These are phyloP conservation scores for Candida glucosophila DNA, from an alignment of 1,139 yeast genomes.

Conservation along the genomic window DNA sequence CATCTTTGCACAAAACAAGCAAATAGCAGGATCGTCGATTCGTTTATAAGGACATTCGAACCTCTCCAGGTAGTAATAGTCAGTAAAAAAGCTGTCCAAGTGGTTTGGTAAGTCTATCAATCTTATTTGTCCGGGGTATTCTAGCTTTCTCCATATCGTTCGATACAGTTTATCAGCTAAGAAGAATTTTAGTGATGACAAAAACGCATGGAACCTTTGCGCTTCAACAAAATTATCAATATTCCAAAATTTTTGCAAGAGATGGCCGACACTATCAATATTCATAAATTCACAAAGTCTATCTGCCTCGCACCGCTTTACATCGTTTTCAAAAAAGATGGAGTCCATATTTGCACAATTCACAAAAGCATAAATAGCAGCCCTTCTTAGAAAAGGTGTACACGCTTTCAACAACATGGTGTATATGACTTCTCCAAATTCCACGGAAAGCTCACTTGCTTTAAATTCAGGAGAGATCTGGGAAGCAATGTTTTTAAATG, in stretches of 20 bases:
- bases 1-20: conserved; percentile 72
- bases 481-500: too few relatives aligned
- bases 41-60: conserved; percentile 29
- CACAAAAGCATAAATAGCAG: conserved; percentile 52
- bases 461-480: conserved; percentile 4
- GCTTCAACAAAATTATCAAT: conserved; percentile 8
- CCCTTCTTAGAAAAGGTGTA: conserved; percentile 63
- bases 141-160: conserved; percentile 34
- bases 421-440: conserved; percentile 33
- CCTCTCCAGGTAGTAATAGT: conserved; percentile 40
- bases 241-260: conserved; percentile 11
- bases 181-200: conserved; percentile 9
- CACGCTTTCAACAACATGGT: conserved; percentile 48
- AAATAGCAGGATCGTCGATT: conserved; percentile 77
- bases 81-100: conserved; percentile 61
- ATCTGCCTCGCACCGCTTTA: conserved; percentile 43
- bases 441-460: conserved; percentile 9
- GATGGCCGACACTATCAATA: conserved; percentile 24
- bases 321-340: too few relatives aligned
- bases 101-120: conserved; percentile 58
- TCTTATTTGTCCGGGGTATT: conserved; percentile 60
- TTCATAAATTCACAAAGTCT: conserved; percentile 46
- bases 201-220: conserved; percentile 12
- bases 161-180: too few relatives aligned
- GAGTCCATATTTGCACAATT: conserved; percentile 48